Evolutionary conservation across 768 basidiomycete species (phyloP), one percentile per base, ranked within the genome.

Genomic region (Suillus spraguei): DNA sequence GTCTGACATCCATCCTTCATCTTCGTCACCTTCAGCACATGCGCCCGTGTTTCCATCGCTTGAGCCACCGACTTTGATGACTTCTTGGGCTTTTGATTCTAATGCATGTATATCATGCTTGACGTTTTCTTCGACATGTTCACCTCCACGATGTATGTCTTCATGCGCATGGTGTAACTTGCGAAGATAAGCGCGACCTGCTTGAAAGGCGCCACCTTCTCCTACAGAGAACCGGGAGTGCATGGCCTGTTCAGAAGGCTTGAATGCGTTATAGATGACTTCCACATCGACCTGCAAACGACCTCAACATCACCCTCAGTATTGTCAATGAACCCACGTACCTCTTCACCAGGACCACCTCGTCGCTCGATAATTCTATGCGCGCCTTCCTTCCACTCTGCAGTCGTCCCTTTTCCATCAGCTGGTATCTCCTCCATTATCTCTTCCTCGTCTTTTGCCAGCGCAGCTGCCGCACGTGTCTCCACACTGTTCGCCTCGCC

Each of bases 241-340:
- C 59, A 32, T 54, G 65, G 46, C 38, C 41, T 49, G 68, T 60
- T 28, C 60, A n/a, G 61, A 54, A 11, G 60, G 61, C 16, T 65
- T 50, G 39, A 74, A 71, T 14, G 81, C 78, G 59, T 82, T 82
- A n/a, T 80, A 79, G 54, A 87, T 74, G 24, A 90, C 83, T 55
- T 87, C 83, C n/a, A 91, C 88, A 46, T 88, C 84, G 60, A 89
- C 85, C 87, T 89, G 65, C 52, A 44, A 61, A 35, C 44, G 39
- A 61, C 22, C 59, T 74, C 33, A 38, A 60, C 60, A 63, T 55
- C 24, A 42, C 54, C 22, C 65, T 59, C 42, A 33, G 41, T 28
- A 63, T 24, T 36, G 61, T 46, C 14, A 28, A 56, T 36, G 14
- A 59, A 59, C 28, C 38, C 35, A 36, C 84, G n/a, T 62, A 91